phyloP scores from a whole-genome alignment of 768 basidiomycete genomes.

The Suillus subaureus region DNA sequence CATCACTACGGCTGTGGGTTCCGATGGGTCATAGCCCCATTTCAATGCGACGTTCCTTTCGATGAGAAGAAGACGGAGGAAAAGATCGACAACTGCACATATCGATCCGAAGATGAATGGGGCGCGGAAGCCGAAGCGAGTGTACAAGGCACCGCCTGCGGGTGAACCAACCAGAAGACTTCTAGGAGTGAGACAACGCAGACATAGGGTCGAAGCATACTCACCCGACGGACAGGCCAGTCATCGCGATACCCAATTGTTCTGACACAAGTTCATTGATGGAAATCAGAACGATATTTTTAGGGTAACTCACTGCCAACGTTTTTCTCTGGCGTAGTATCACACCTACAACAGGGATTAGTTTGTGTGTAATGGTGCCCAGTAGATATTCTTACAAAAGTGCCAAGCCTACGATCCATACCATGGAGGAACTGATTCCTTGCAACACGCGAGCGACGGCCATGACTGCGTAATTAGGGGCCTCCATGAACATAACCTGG shows the following conservation, averaged over 20 bases:
- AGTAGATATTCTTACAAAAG: slow-evolving; percentile 44
- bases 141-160: slow-evolving; percentile 55
- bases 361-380: background rate
- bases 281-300: background rate
- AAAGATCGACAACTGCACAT: slow-evolving; percentile 49
- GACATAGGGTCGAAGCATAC: background rate
- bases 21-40: slow-evolving; percentile 49
- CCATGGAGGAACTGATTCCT: slow-evolving; percentile 59
- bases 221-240: slow-evolving; percentile 58
- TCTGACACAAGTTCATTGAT: slow-evolving; percentile 33
- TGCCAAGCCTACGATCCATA: slow-evolving; percentile 66
- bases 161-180: slow-evolving; percentile 62
- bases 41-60: slow-evolving; percentile 53
- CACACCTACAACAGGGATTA: slow-evolving; percentile 46
- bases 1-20: background rate
- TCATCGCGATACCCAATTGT: slow-evolving; percentile 64
- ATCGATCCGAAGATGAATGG: slow-evolving; percentile 59
- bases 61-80: slow-evolving; percentile 57
- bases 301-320: slow-evolving; percentile 47
- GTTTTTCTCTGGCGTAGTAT: slow-evolving; percentile 49
- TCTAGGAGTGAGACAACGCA: slow-evolving; percentile 2
- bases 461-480: slow-evolving; percentile 58
- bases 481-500: slow-evolving; percentile 65
- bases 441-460: slow-evolving; percentile 59
- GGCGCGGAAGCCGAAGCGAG: slow-evolving; percentile 57